Percentiles rank a stretch among this genome's conserved stretches.
Evolutionary conservation across 805 yeast genomes (phyloP).

Genomic region (Myxozyma kluyveri): DNA sequence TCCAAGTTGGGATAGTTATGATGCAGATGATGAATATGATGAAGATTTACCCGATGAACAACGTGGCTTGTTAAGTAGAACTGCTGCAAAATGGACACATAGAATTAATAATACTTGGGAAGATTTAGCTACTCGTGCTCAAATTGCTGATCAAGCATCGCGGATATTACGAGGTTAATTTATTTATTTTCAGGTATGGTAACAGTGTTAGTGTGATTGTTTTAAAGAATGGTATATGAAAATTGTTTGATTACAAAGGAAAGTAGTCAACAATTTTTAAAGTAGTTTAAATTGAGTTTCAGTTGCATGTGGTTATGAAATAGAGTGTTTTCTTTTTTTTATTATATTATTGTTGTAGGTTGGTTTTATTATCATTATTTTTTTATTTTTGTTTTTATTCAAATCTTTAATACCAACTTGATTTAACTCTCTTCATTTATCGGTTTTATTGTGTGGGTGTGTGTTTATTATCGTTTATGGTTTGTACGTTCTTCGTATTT

Average conservation of each 20-base stretch:
- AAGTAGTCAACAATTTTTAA: too few species aligned
- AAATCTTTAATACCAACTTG: neutral
- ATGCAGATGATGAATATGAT: slow-evolving; percentile 26
- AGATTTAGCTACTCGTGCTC: slow-evolving; percentile 24
- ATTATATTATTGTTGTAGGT: neutral
- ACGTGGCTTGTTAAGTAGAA: slow-evolving; percentile 22
- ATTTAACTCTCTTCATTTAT: too few species aligned
- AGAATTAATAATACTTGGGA: slow-evolving; percentile 27
- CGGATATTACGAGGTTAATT: slow-evolving; percentile 5
- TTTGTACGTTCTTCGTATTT: too few species aligned
- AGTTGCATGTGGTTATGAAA: too few species aligned
- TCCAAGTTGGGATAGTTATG: slow-evolving; percentile 24
- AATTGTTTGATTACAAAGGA: neutral
- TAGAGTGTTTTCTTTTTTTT: neutral
- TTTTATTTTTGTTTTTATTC: neutral
- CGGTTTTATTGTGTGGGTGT: too few species aligned
- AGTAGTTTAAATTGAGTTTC: neutral
- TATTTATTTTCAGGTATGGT: neutral
- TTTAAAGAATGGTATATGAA: neutral
- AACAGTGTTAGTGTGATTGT: neutral
- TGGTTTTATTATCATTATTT: neutral
- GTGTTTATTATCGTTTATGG: too few species aligned
- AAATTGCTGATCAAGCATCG: slow-evolving; percentile 23
- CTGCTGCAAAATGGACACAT: slow-evolving; percentile 22
- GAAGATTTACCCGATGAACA: slow-evolving; percentile 19